A percentile compares a stretch with the other conserved stretches of the same genome.
phyloP scores from a whole-genome alignment of 192 early-diverging fungal species.

The Funneliformis mosseae region DNA sequence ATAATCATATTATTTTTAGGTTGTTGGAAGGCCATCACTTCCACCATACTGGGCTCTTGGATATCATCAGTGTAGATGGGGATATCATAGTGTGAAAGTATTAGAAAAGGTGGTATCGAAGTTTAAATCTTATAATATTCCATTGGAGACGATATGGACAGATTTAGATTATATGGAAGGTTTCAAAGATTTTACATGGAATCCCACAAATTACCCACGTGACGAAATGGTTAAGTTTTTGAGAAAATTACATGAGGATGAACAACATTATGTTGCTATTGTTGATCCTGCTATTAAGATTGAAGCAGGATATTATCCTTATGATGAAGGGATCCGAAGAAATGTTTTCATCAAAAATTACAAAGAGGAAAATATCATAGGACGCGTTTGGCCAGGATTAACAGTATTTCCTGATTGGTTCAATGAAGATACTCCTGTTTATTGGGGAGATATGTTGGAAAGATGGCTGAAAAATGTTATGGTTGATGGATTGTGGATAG shows the following conservation, averaged over 20 bases:
- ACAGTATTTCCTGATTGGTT: conserved; percentile 68
- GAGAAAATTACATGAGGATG: conserved; percentile 41
- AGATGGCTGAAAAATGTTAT: conserved; percentile 30
- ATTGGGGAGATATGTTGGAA: conserved; percentile 53
- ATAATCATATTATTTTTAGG: not conserved
- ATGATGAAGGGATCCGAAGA: conserved; percentile 48
- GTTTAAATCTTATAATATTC: conserved; percentile 59
- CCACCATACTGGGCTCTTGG: conserved; percentile 67
- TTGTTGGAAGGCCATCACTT: conserved; percentile 59
- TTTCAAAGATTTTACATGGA: conserved; percentile 64
- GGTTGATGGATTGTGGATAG: conserved; percentile 66
- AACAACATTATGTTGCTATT: conserved; percentile 65
- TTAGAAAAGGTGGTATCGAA: conserved; percentile 56
- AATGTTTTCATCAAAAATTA: conserved; percentile 64
- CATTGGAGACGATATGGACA: conserved; percentile 66
- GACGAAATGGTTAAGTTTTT: conserved; percentile 52
- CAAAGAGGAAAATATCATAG: conserved; percentile 52
- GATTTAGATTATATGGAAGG: conserved; percentile 76
- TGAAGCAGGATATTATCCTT: conserved; percentile 52
- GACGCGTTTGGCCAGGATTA: conserved; percentile 64
- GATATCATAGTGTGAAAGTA: conserved; percentile 57
- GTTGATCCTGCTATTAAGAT: conserved; percentile 65
- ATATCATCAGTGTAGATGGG: conserved; percentile 67
- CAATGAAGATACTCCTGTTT: conserved; percentile 44
- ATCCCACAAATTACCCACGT: conserved; percentile 56